These are phyloP conservation scores for Leptodermis oblonga DNA, from an alignment of 257 asterid species.

Conservation along the genomic window DNA sequence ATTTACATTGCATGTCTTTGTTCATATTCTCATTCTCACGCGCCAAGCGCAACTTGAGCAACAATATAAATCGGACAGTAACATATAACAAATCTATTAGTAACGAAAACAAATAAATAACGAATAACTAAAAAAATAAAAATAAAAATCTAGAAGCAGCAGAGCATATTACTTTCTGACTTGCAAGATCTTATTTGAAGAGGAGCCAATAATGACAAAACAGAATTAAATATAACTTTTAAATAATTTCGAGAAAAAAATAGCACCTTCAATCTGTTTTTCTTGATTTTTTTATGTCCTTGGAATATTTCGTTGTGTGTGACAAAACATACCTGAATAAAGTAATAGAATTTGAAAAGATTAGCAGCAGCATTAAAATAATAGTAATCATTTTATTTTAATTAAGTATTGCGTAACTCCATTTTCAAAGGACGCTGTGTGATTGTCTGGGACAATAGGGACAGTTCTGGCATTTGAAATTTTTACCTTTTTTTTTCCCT, in stretches of 20 bases:
- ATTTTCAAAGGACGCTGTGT: conserved; percentile 28
- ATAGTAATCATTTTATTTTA: no score
- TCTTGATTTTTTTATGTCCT: conserved; percentile 3
- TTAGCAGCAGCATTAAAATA: not conserved
- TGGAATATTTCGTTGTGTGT: conserved; percentile 56
- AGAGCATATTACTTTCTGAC: not conserved
- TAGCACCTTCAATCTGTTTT: not conserved
- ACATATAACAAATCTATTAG: no score
- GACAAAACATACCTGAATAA: conserved; percentile 36
- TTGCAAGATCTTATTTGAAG: not conserved
- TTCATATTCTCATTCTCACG: no score
- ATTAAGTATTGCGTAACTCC: conserved; percentile 23
- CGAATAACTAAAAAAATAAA: not conserved
- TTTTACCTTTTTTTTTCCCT: no score
- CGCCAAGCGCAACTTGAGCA: no score
- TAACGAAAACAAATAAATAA: not conserved
- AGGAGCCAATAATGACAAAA: conserved; percentile 3
- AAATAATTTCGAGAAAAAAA: no score
- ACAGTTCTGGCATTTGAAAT: conserved; percentile 47
- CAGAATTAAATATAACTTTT: not conserved
- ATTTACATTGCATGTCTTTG: no score
- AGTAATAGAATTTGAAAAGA: conserved; percentile 11
- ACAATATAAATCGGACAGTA: no score
- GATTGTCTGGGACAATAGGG: conserved; percentile 45
- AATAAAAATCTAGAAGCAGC: no score